These are phyloP conservation scores for Pythium angustatum DNA, from an alignment of 352 stramenopile species.

Conservation along the genomic window DNA sequence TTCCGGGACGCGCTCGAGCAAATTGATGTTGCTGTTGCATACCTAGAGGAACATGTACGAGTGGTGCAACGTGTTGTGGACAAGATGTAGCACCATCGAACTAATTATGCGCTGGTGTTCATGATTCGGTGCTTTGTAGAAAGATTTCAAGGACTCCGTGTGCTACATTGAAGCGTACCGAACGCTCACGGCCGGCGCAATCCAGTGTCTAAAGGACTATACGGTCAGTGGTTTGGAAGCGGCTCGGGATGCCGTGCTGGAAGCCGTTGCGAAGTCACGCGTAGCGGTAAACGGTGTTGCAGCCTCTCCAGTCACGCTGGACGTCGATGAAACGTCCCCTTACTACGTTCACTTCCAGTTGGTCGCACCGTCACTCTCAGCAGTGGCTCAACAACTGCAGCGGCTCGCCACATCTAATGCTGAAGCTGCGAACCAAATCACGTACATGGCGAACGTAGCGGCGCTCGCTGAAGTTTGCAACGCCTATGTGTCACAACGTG, in stretches of 20 bases:
- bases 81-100: neutral
- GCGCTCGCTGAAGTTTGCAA: conserved; percentile 55
- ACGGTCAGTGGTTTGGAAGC: conserved; percentile 63
- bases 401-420: conserved; percentile 36
- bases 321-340: conserved; percentile 69
- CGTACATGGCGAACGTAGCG: conserved; percentile 44
- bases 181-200: conserved; percentile 56
- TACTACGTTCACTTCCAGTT: conserved; percentile 84
- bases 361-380: conserved; percentile 56
- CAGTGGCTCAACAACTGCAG: conserved; percentile 64
- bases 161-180: conserved; percentile 79
- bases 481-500: conserved; percentile 58
- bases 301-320: conserved; percentile 21
- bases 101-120: neutral
- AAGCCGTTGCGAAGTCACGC: conserved; percentile 46
- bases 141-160: conserved; percentile 65
- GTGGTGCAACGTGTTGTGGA: neutral
- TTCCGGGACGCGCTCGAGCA: conserved; percentile 68
- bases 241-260: conserved; percentile 63
- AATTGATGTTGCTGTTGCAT: conserved; percentile 68
- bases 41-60: conserved; percentile 66
- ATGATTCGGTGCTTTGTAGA: conserved; percentile 33
- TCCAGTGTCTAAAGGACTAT: conserved; percentile 75
- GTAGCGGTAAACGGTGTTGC: neutral
- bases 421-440: conserved; percentile 29